Evolutionary conservation across 2,329 filamentous ascomycete genomes (phyloP), one percentile per base, ranked within the genome.

Genomic region (Plectosphaerella plurivora): DNA sequence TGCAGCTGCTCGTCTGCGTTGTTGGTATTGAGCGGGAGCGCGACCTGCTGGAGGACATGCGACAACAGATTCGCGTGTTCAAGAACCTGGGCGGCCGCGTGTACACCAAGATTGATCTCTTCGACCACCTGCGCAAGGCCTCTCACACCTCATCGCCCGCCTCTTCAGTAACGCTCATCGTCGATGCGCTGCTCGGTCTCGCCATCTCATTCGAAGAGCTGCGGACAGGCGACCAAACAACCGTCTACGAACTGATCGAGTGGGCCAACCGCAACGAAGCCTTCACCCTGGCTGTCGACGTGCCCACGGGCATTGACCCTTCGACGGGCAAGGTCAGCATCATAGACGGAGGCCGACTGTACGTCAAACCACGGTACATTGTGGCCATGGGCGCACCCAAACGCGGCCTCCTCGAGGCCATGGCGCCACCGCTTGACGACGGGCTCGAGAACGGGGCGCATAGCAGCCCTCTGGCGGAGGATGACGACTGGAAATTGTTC

Each of bases 241-340:
- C 87, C 0, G 89, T 91, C 0, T 92, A 95, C 63, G 88, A 95
- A 64, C 82, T 97, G 63, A 94, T 97, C 63, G 88, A 91, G 57
- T 97, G 92, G 91, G 88, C 91, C 3, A 97, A 97, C 65, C 87
- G 91, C 57, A 89, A 87, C 65, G 89, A 91, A 58, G 86, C 91
- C 1, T 85, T 87, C 53, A 87, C 94, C 3, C 73, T 99, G 18
- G 89, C 91, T 0, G 83, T 99, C n/a, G 93, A 96, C 65, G 84
- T 95, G 6, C 94, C 94, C 1, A 93, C 89, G 0, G 94, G 94
- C 5, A 84, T 96, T 48, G 91, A 93, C 57, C 90, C 89, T 3
- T 84, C 85, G 0, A 86, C 84, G 39, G 91, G 91, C 62, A 81
- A 80, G 64, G 78, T 82, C 15, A 80, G 77, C 52, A 73, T 82